phyloP scores from a whole-genome alignment of 1,284 basidiomycete genomes.

The Leccinum fallax region DNA sequence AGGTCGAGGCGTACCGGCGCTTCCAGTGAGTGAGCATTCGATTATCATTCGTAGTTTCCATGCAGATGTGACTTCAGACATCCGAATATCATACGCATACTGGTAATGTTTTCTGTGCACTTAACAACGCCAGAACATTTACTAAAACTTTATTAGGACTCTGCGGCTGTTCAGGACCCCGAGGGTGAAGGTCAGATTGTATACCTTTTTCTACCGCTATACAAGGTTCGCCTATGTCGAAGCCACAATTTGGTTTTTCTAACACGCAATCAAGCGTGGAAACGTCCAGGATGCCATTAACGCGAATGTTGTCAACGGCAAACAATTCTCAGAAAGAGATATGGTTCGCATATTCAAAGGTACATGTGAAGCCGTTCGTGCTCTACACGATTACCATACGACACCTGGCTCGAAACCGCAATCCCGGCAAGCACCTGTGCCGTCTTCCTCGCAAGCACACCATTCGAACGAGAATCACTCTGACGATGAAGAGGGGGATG shows the following conservation, averaged over 20 bases:
- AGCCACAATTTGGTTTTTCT: slow-evolving; percentile 3
- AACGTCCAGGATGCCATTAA: slow-evolving; percentile 97
- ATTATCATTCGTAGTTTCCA: background rate
- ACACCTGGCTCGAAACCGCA: slow-evolving; percentile 40
- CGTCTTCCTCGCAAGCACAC: slow-evolving; percentile 30
- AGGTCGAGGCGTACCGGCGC: slow-evolving; percentile 88
- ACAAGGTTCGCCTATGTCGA: slow-evolving; percentile 55
- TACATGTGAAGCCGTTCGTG: slow-evolving; percentile 89
- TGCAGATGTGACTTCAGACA: slow-evolving; percentile 53
- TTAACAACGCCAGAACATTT: background rate
- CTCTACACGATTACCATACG: slow-evolving; percentile 87
- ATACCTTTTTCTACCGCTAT: slow-evolving; percentile 90
- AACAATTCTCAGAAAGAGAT: slow-evolving; percentile 84
- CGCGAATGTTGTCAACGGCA: slow-evolving; percentile 80
- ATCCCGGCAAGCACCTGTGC: slow-evolving; percentile 27
- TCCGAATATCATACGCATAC: slow-evolving; percentile 86
- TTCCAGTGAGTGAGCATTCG: slow-evolving; percentile 68
- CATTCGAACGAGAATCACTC: slow-evolving; percentile 28
- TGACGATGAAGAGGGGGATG: slow-evolving; percentile 51
- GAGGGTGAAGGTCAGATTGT: slow-evolving; percentile 94
- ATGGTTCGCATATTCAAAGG: slow-evolving; percentile 92
- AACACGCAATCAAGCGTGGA: slow-evolving; percentile 57
- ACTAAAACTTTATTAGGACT: slow-evolving; percentile 58
- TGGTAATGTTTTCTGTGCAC: slow-evolving; percentile 47
- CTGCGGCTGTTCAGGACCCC: slow-evolving; percentile 91